These are phyloP conservation scores for Maudiozyma humilis DNA, from an alignment of 1,139 yeast species.

Conservation along the genomic window DNA sequence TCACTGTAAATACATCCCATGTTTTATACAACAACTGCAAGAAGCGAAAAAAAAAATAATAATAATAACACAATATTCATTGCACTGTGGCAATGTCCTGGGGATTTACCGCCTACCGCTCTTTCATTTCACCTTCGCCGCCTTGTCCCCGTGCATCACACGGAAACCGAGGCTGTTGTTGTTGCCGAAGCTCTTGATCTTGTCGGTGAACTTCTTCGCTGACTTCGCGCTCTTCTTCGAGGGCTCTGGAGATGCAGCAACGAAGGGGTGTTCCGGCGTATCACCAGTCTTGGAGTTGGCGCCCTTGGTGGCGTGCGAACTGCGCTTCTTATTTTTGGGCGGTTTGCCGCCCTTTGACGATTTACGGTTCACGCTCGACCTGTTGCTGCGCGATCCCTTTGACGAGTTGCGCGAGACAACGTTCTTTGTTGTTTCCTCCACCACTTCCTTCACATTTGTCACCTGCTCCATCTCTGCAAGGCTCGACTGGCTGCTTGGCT, in stretches of 20 bases:
- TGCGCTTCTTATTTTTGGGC: neutral
- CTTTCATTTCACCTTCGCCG: neutral
- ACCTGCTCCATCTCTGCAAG: neutral
- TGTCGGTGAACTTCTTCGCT: constrained; percentile 4
- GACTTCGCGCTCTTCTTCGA: neutral
- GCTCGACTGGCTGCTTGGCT: neutral
- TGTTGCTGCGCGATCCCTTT: neutral
- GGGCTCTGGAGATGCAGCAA: neutral
- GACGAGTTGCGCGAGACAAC: neutral
- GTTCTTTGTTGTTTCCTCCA: neutral
- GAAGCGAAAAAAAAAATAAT: neutral
- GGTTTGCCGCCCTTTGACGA: neutral
- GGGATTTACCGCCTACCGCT: neutral
- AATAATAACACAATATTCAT: neutral
- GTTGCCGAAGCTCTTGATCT: constrained; percentile 7
- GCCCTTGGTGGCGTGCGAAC: neutral
- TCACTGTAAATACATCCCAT: neutral
- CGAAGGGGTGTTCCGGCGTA: neutral
- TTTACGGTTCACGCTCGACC: neutral
- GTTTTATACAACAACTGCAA: neutral
- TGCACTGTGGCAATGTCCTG: neutral
- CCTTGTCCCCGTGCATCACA: constrained; percentile 1
- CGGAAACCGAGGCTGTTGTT: constrained; percentile 8
- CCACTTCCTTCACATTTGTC: too few relatives aligned
- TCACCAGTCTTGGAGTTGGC: too few relatives aligned